Percentiles rank a stretch among this genome's conserved stretches.
These are phyloP conservation scores for Microbotryum intermedium DNA, from an alignment of 1,284 basidiomycete genomes.

Conservation along the genomic window DNA sequence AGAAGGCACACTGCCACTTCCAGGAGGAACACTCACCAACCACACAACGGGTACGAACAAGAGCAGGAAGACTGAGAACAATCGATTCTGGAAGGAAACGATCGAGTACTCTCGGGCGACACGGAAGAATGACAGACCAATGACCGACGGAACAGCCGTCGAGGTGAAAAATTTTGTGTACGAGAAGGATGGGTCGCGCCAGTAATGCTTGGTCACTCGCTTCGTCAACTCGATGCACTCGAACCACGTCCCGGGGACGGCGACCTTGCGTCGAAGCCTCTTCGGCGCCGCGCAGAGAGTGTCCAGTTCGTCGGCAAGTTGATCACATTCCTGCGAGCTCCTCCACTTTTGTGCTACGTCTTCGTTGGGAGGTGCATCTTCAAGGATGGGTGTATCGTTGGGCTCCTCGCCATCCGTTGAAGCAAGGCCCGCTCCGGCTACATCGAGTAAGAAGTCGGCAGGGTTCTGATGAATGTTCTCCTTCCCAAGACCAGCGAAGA, in stretches of 20 bases:
- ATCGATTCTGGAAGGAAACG: conserved; percentile 69
- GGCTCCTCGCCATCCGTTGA: conserved; percentile 34
- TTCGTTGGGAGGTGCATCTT: neutral
- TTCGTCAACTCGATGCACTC: conserved; percentile 50
- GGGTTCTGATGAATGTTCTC: conserved; percentile 20
- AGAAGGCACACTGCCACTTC: too few relatives aligned
- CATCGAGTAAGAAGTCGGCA: conserved; percentile 38
- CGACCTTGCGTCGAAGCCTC: neutral
- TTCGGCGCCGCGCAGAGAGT: conserved; percentile 28
- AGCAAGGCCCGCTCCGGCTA: conserved; percentile 57
- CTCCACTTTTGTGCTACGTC: conserved; percentile 13
- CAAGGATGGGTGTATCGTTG: neutral
- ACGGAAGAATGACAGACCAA: conserved; percentile 54
- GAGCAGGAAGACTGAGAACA: conserved; percentile 55
- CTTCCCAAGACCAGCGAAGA: conserved; percentile 61
- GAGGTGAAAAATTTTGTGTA: conserved; percentile 57
- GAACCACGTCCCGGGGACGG: conserved; percentile 44
- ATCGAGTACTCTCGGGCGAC: conserved; percentile 49
- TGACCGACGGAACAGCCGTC: conserved; percentile 41
- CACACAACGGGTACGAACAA: conserved; percentile 12
- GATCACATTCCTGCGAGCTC: conserved; percentile 36
- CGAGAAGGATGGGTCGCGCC: conserved; percentile 63
- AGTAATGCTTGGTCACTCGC: conserved; percentile 52
- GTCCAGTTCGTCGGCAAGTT: conserved; percentile 42
- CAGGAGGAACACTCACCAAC: neutral